A percentile compares a stretch with the other conserved stretches of the same genome.
Evolutionary conservation across 2,329 filamentous ascomycete species (phyloP).

Genomic region (Aspergillus awamori): DNA sequence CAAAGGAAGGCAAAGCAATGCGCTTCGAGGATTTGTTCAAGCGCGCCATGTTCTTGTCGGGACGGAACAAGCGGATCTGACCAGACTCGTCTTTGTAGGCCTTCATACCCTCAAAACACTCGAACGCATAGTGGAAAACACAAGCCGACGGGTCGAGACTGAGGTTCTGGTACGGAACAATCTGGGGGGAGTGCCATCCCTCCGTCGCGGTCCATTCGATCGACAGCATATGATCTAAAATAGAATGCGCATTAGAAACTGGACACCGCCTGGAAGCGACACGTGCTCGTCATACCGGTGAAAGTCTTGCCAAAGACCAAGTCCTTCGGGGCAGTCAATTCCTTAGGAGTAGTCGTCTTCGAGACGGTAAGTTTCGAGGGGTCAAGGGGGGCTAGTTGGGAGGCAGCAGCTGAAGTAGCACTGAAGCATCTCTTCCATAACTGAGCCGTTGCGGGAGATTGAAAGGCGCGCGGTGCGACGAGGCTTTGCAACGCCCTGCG

Average conservation of each 20-base stretch:
- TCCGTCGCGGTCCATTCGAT: slow-evolving; percentile 86
- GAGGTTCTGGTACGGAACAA: slow-evolving; percentile 94
- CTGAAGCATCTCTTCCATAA: slow-evolving; percentile 56
- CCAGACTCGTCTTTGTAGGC: slow-evolving; percentile 88
- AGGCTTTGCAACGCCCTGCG: slow-evolving; percentile 32
- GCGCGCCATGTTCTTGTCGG: slow-evolving; percentile 93
- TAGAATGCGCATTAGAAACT: slow-evolving; percentile 23
- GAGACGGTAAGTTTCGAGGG: slow-evolving; percentile 73
- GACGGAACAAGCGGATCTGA: slow-evolving; percentile 83
- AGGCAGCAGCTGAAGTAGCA: slow-evolving; percentile 33
- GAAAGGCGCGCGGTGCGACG: slow-evolving; percentile 27
- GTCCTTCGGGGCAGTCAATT: slow-evolving; percentile 72
- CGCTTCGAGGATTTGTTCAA: slow-evolving; percentile 89
- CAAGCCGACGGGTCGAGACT: slow-evolving; percentile 94
- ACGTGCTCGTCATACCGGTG: slow-evolving; percentile 63
- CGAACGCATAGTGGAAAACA: slow-evolving; percentile 98
- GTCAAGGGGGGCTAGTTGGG: slow-evolving; percentile 68
- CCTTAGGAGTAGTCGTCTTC: slow-evolving; percentile 74
- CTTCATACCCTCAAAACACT: slow-evolving; percentile 99
- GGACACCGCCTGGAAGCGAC: background rate
- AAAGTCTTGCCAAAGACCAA: slow-evolving; percentile 90
- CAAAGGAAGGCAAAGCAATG: slow-evolving; percentile 90
- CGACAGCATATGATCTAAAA: slow-evolving; percentile 90
- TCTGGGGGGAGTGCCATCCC: slow-evolving; percentile 81
- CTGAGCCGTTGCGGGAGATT: slow-evolving; percentile 32